Base-by-base conservation (phyloP, 192 early-diverging fungal species). In the Lunasporangiospora selenospora region DNA sequence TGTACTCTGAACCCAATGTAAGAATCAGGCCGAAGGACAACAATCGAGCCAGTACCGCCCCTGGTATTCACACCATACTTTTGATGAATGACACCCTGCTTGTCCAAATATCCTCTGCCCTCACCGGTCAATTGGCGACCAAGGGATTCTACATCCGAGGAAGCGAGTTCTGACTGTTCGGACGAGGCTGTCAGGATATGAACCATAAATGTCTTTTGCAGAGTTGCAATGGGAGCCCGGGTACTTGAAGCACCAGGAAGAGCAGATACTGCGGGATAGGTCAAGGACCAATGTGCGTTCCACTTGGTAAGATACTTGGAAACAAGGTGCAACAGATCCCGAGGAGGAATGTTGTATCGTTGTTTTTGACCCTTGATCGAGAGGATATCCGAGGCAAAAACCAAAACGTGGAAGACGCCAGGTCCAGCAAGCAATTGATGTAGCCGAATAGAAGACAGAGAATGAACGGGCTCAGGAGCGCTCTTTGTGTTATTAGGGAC, bases 381-480 rank as follows among this genome's bases (percentile, higher is more conserved):
- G 16, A 73, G 69, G 42, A 73, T 62, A 37, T 73, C 61, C 3
- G 69, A 57, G 1, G 61, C 63, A 31, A 73, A 73, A 27, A 73
- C 69, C n/a, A 73, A 34, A 18, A 73, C 45, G 24, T 73, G 69
- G 30, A 73, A 73, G n/a, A 42, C 58, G 5, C 69, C 69, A 6
- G 69, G 69, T 1, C 69, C 69, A 31, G 37, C 16, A 16, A 63
- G 46, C 33, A 73, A 41, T 37, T 63, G 69, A 32, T 63, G 51
- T 1, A 63, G 31, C 21, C 48, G 49, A 31, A 33, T 36, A 38
- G 24, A 53, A 53, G 1, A 37, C n/a, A n/a, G n/a, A n/a, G n/a
- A n/a, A n/a, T n/a, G n/a, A n/a, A n/a, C n/a, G n/a, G n/a, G n/a
- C n/a, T n/a, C n/a, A n/a, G n/a, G n/a, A n/a, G n/a, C n/a, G n/a